phyloP scores from a whole-genome alignment of 805 yeast species.

The Brettanomyces sp. region DNA sequence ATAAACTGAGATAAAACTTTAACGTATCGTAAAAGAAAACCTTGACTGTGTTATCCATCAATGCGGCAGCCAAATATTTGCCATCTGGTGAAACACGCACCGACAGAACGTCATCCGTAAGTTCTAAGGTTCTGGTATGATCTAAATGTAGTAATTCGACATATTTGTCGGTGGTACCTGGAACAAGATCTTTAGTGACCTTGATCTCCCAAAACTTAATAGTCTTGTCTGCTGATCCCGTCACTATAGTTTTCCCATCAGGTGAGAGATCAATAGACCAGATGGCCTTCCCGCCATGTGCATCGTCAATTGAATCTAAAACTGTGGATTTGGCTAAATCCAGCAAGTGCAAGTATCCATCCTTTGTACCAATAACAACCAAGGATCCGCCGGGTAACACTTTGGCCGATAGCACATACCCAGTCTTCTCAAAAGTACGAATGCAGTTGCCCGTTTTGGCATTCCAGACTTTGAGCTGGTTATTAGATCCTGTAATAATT shows the following conservation, averaged over 20 bases:
- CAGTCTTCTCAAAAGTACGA: conserved; percentile 73
- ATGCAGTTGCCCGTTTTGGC: conserved; percentile 62
- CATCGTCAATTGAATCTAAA: conserved; percentile 59
- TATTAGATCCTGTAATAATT: conserved; percentile 85
- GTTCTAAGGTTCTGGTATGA: conserved; percentile 75
- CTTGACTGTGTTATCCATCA: conserved; percentile 91
- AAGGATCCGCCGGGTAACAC: conserved; percentile 90
- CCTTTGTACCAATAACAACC: conserved; percentile 80
- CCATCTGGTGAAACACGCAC: conserved; percentile 76
- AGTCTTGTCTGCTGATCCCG: conserved; percentile 90
- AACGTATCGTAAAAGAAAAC: conserved; percentile 81
- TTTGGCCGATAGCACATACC: conserved; percentile 71
- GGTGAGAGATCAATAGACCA: conserved; percentile 86
- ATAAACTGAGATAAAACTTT: conserved; percentile 79
- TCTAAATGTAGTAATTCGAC: conserved; percentile 48
- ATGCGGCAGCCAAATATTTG: conserved; percentile 69
- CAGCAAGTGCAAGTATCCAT: conserved; percentile 74
- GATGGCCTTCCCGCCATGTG: conserved; percentile 66
- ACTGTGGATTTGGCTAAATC: conserved; percentile 79
- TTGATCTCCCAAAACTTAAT: conserved; percentile 85
- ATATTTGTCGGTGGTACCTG: conserved; percentile 48
- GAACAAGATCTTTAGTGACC: conserved; percentile 56
- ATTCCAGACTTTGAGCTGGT: conserved; percentile 85
- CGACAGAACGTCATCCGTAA: conserved; percentile 75
- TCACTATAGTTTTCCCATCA: conserved; percentile 76